Evolutionary conservation across 441 rosid genomes (phyloP), one percentile per base, ranked within the genome.

Genomic region (Gossypium armourianum): DNA sequence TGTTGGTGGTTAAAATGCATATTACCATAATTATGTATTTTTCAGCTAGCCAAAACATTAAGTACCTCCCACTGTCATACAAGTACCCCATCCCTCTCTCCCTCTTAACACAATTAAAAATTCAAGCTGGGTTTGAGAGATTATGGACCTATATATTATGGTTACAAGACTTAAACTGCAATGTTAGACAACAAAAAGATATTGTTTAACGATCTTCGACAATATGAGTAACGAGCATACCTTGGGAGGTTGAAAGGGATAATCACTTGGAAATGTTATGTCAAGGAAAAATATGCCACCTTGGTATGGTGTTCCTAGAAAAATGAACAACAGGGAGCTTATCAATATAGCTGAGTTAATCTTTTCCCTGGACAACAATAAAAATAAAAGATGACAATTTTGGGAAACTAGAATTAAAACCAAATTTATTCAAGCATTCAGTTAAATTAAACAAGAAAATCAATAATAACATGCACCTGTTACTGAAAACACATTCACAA

Each of bases 171-270:
- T 64, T 13, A 40, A n/a, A 4, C 9, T 40, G 4, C 4, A 16
- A 47, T 19, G 29, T 55, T 16, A 10, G 29, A 28, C 56, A 45
- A 55, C 12, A 69, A 21, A 63, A 45, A 19, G 8, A 29, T 3
- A 17, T 13, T 12, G 9, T 8, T 62, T 15, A 28, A 13, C 0
- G 56, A 43, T 49, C 9, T 47, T 17, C 29, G 7, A 54, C 43
- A 26, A 68, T 43, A 16, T 2, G 2, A 45, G 32, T 19, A 43
- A 70, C 15, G 15, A 67, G 74, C 56, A 52, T 75, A 90, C 98
- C 97, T 86, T 82, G 21, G 98, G 98, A 49, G 98, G 97, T 68
- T 88, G 86, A 73, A 91, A 93, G 26, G 98, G 98, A 81, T 93
- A 91, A 79, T 88, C 96, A 70, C 74, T 61, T 0, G 96, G 97